phyloP scores from a whole-genome alignment of 1,284 basidiomycete genomes.

The Sphagnurus paluster region DNA sequence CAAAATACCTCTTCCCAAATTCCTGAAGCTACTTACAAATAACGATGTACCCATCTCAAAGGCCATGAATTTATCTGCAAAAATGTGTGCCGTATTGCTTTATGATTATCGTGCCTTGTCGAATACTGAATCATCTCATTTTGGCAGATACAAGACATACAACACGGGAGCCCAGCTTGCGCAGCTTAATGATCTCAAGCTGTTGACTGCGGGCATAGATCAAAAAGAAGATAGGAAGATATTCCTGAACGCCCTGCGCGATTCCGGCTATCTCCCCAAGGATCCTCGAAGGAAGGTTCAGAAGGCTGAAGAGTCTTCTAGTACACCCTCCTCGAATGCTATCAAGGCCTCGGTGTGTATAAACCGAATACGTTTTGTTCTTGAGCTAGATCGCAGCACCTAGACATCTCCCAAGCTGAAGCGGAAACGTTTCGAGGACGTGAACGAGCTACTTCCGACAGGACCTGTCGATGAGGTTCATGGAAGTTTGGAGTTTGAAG shows the following conservation, averaged over 20 bases:
- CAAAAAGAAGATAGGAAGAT: conserved; percentile 71
- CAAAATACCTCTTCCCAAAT: conserved; percentile 69
- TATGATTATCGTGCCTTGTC: conserved; percentile 7
- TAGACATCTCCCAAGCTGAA: conserved; percentile 52
- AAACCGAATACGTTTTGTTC: not conserved
- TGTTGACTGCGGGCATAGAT: conserved; percentile 57
- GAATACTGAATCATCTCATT: conserved; percentile 14
- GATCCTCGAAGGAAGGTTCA: conserved; percentile 23
- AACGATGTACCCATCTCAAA: conserved; percentile 66
- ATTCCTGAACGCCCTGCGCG: conserved; percentile 63
- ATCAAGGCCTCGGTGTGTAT: conserved; percentile 27
- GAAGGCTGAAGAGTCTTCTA: conserved; percentile 15
- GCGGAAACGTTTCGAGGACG: conserved; percentile 49
- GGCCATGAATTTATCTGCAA: conserved; percentile 76
- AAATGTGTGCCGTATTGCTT: conserved; percentile 58
- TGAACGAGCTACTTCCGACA: conserved; percentile 63
- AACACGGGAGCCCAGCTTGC: conserved; percentile 63
- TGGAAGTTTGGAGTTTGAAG: conserved; percentile 69
- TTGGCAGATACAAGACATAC: conserved; percentile 69
- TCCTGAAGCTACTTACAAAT: conserved; percentile 70
- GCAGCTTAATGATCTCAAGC: conserved; percentile 58
- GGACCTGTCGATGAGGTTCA: conserved; percentile 48
- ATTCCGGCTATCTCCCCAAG: conserved; percentile 52
- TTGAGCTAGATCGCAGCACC: not conserved
- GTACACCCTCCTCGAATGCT: conserved; percentile 26